These are phyloP conservation scores for Solanum pinnatisectum DNA, from an alignment of 257 asterid genomes.

Conservation along the genomic window DNA sequence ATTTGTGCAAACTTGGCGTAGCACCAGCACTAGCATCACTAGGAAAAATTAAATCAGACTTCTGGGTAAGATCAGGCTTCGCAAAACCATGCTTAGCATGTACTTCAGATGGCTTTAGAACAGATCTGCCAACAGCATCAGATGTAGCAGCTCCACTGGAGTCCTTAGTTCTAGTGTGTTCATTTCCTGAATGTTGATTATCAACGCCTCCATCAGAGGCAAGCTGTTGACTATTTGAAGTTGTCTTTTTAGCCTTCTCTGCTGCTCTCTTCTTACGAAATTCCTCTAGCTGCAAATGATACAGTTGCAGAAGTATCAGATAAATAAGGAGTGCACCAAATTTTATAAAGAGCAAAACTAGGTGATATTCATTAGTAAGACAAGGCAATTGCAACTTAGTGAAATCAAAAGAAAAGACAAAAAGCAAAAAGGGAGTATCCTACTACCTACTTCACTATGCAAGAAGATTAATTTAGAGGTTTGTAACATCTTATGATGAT, in stretches of 20 bases:
- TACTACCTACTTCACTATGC: neutral
- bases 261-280: conserved; percentile 86
- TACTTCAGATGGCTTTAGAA: conserved; percentile 13
- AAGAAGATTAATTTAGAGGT: neutral
- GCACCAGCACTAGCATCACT: conserved; percentile 9
- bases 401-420: neutral
- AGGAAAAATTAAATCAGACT: conserved; percentile 20
- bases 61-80: conserved; percentile 22
- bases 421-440: neutral
- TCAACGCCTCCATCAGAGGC: conserved; percentile 34
- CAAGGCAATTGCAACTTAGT: neutral
- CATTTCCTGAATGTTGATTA: conserved; percentile 35
- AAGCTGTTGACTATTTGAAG: conserved; percentile 26
- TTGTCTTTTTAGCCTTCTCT: conserved; percentile 54
- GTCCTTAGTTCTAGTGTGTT: conserved; percentile 24
- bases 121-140: conserved; percentile 32
- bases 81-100: conserved; percentile 21
- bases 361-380: neutral
- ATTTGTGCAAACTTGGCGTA: neutral
- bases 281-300: conserved; percentile 62
- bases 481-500: neutral
- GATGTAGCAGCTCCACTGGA: conserved; percentile 47
- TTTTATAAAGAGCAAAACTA: neutral
- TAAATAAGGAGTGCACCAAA: neutral
- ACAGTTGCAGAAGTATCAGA: neutral